Evolutionary conservation across 2,329 filamentous ascomycete species (phyloP).

Genomic region (Zymoseptoria brevis): DNA sequence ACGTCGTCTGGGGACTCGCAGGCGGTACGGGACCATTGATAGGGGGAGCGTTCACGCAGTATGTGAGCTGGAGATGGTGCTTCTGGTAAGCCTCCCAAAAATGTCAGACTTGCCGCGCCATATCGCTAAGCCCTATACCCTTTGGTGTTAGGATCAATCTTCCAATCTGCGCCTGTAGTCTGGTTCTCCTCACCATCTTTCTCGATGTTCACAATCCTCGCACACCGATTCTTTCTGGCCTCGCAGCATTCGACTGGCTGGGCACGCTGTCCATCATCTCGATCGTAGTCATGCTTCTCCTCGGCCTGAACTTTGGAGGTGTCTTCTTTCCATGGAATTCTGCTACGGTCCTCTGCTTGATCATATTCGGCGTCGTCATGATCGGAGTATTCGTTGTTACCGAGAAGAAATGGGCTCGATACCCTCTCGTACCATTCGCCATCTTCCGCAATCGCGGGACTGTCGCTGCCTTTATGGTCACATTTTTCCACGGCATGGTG

Average conservation of each 20-base stretch:
- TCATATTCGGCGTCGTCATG: constrained; percentile 45
- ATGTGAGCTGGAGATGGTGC: constrained; percentile 46
- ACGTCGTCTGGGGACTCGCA: constrained; percentile 49
- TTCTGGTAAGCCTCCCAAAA: constrained; percentile 31
- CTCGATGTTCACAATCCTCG: constrained; percentile 49
- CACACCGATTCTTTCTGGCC: constrained; percentile 41
- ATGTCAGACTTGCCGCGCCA: no score
- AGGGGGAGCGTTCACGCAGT: constrained; percentile 43
- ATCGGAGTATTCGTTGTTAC: constrained; percentile 49
- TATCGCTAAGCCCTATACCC: no score
- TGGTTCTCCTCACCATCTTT: constrained; percentile 44
- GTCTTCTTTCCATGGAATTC: constrained; percentile 47
- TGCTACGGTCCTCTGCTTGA: constrained; percentile 47
- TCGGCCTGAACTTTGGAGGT: constrained; percentile 49
- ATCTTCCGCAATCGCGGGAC: constrained; percentile 53
- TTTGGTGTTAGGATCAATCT: constrained; percentile 38
- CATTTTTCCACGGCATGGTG: constrained; percentile 43
- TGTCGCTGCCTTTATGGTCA: constrained; percentile 47
- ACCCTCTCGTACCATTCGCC: constrained; percentile 60
- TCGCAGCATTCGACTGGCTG: constrained; percentile 48
- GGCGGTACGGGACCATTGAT: constrained; percentile 47
- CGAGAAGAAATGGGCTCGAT: constrained; percentile 55
- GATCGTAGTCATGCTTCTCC: constrained; percentile 44
- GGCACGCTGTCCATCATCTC: constrained; percentile 46
- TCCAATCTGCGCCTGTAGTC: constrained; percentile 43